These are phyloP conservation scores for Chrysopogon serrulatus DNA, from an alignment of 176 grass and related monocot species.

Conservation along the genomic window DNA sequence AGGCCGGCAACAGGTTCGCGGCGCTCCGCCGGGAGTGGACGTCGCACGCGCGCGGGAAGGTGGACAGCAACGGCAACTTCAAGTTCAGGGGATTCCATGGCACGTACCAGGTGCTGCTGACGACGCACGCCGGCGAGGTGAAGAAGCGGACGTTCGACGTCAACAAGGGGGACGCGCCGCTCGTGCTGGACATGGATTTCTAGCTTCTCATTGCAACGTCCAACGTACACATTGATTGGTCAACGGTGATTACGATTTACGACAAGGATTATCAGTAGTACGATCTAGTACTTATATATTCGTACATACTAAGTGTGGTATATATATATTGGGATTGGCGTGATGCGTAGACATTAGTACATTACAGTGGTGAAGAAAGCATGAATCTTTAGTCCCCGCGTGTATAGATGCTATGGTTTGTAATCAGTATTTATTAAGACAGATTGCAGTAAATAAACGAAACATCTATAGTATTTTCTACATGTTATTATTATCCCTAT, in stretches of 20 bases:
- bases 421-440: not conserved
- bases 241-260: too few species aligned
- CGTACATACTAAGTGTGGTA: not conserved
- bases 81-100: slow-evolving; percentile 69
- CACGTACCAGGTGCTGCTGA: slow-evolving; percentile 43
- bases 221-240: too few species aligned
- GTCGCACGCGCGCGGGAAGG: slow-evolving; percentile 36
- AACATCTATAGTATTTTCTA: too few species aligned
- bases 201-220: not conserved
- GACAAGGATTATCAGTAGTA: too few species aligned
- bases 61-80: slow-evolving; percentile 39
- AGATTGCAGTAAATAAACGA: slow-evolving; percentile 9
- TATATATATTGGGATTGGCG: not conserved
- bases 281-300: not conserved
- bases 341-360: not conserved
- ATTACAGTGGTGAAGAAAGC: not conserved
- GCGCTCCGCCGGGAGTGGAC: slow-evolving; percentile 50
- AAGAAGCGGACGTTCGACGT: slow-evolving; percentile 38
- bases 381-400: not conserved
- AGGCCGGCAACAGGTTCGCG: slow-evolving; percentile 35
- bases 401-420: slow-evolving; percentile 7
- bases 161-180: slow-evolving; percentile 37
- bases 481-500: too few species aligned
- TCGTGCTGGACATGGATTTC: slow-evolving; percentile 41
- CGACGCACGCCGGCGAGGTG: slow-evolving; percentile 12